Conservation (phyloP, 1,284 basidiomycete species). For the Ustilago trichophora region DNA sequence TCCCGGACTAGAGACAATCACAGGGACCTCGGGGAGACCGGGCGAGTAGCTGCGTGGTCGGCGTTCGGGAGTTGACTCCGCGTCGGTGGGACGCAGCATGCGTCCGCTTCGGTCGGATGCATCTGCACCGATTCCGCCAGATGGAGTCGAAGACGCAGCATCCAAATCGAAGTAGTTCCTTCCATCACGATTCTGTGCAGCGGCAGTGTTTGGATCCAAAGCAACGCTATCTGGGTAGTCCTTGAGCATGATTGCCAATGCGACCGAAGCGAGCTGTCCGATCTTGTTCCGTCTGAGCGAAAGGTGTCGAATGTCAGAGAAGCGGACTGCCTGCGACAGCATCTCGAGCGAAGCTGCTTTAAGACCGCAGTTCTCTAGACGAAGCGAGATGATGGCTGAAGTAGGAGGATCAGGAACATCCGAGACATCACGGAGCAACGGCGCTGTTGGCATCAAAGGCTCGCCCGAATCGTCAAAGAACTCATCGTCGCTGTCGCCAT, state of each 20-base stretch:
- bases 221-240: slow-evolving; percentile 52
- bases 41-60: slow-evolving; percentile 52
- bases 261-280: slow-evolving; percentile 34
- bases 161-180: slow-evolving; percentile 31
- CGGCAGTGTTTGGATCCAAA: neutral
- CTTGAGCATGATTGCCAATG: slow-evolving; percentile 53
- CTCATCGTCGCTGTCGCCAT: slow-evolving; percentile 40
- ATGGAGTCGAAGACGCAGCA: no score
- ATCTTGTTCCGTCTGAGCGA: slow-evolving; percentile 61
- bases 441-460: slow-evolving; percentile 58
- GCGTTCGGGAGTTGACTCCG: slow-evolving; percentile 19
- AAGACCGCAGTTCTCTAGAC: slow-evolving; percentile 61
- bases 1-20: slow-evolving; percentile 54
- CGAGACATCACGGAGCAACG: slow-evolving; percentile 47
- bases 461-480: slow-evolving; percentile 57
- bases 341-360: slow-evolving; percentile 53
- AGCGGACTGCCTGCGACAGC: slow-evolving; percentile 56
- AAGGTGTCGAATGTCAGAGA: slow-evolving; percentile 59
- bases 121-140: no score
- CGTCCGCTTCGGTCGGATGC: slow-evolving; percentile 14
- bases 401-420: slow-evolving; percentile 36
- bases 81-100: slow-evolving; percentile 7
- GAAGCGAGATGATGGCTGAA: slow-evolving; percentile 54
- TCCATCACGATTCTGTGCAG: slow-evolving; percentile 1
- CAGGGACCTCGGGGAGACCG: slow-evolving; percentile 49